Conservation (phyloP, 352 stramenopile species). For the Phytopythium montanum region DNA sequence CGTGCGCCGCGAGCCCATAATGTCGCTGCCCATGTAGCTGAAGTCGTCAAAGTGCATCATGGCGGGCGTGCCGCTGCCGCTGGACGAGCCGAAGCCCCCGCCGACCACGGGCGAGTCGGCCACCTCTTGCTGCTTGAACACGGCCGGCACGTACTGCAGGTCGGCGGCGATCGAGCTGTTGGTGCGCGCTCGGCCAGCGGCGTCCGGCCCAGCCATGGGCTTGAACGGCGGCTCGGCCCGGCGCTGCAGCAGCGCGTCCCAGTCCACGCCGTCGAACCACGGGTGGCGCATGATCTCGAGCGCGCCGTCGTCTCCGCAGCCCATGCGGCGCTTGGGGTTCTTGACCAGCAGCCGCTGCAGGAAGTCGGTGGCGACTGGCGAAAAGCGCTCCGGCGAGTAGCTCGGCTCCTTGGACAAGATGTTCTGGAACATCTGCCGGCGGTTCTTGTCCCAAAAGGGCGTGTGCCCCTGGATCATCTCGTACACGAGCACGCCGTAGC, state of each 20-base stretch:
- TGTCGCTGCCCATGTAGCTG: conserved; percentile 86
- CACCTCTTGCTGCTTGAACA: conserved; percentile 80
- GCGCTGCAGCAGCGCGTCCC: conserved; percentile 78
- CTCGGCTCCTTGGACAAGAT: conserved; percentile 79
- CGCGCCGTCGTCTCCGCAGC: conserved; percentile 58
- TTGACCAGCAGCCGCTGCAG: conserved; percentile 69
- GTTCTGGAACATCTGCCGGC: conserved; percentile 86
- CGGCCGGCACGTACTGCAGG: conserved; percentile 78
- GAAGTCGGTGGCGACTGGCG: conserved; percentile 67
- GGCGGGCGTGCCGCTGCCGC: conserved; percentile 45
- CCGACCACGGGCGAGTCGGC: conserved; percentile 72
- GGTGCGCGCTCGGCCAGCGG: no score
- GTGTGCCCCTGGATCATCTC: conserved; percentile 83
- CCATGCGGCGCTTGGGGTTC: conserved; percentile 72
- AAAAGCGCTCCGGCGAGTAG: conserved; percentile 72
- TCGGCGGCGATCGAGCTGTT: no score
- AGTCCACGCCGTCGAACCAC: conserved; percentile 77
- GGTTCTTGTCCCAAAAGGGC: conserved; percentile 75
- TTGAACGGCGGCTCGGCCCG: conserved; percentile 61
- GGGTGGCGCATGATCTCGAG: conserved; percentile 84
- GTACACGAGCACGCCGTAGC: conserved; percentile 78
- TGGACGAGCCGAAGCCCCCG: conserved; percentile 30
- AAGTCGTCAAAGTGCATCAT: conserved; percentile 88
- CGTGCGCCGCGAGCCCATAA: conserved; percentile 78
- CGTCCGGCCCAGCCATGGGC: no score